A percentile compares a stretch with the other conserved stretches of the same genome.
phyloP scores from a whole-genome alignment of 257 asterid species.

The Thymus mandschuricus region DNA sequence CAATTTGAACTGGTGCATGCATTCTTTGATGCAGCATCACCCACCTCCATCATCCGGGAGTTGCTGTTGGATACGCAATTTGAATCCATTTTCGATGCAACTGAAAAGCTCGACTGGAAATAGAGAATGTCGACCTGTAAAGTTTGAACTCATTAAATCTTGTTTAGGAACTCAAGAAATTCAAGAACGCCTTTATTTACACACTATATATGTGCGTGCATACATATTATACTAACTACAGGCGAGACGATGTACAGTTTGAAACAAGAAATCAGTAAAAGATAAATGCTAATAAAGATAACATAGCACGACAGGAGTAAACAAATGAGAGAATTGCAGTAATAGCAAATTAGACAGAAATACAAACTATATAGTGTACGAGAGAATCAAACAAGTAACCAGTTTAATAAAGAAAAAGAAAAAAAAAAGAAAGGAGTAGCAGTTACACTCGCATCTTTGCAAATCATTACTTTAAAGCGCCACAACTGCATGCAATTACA shows the following conservation, averaged over 20 bases:
- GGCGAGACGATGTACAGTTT: neutral
- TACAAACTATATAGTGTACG: neutral
- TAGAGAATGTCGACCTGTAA: slow-evolving; percentile 17
- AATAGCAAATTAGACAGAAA: neutral
- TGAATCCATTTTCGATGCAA: slow-evolving; percentile 41
- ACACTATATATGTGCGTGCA: neutral
- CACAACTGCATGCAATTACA: neutral
- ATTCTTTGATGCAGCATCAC: slow-evolving; percentile 26
- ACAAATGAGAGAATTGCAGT: neutral
- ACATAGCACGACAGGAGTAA: too few relatives aligned
- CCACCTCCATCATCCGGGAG: slow-evolving; percentile 39
- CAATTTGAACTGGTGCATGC: slow-evolving; percentile 34
- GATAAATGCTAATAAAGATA: too few relatives aligned
- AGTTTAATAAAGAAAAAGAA: neutral
- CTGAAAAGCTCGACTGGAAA: slow-evolving; percentile 31
- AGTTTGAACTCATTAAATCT: neutral
- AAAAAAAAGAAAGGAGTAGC: neutral
- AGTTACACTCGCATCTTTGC: neutral
- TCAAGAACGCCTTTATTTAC: neutral
- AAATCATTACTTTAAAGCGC: slow-evolving; percentile 6
- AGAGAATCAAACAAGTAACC: neutral
- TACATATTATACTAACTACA: neutral
- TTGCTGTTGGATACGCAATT: slow-evolving; percentile 34
- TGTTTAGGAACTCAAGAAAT: neutral
- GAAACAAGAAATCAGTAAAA: neutral